A percentile compares a stretch with the other conserved stretches of the same genome.
Evolutionary conservation across 345 rosid genomes (phyloP).

Genomic region (Brassica juncea): DNA sequence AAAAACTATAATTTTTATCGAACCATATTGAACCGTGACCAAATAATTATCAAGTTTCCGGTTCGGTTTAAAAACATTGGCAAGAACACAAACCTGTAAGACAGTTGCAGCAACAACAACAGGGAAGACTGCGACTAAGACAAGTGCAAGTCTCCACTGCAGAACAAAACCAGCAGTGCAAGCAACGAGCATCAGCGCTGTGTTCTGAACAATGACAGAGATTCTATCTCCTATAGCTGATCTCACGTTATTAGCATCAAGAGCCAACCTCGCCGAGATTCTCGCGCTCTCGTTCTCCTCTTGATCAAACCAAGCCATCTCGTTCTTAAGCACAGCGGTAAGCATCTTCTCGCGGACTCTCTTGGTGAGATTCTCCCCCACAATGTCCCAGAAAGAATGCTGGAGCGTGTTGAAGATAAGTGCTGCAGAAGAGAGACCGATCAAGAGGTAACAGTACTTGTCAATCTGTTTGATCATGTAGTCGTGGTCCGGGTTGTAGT

Average conservation of each 20-base stretch:
- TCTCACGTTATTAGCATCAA: slow-evolving; percentile 1
- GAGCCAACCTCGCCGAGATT: not conserved
- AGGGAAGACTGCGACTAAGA: not conserved
- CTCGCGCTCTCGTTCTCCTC: not conserved
- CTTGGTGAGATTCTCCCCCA: not conserved
- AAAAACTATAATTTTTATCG: no score
- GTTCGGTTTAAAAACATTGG: not conserved
- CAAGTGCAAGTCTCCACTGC: not conserved
- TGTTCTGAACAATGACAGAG: not conserved
- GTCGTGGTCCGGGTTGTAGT: not conserved
- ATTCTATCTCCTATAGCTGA: not conserved
- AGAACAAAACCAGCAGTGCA: not conserved
- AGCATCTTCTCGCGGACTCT: not conserved
- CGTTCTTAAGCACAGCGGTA: not conserved
- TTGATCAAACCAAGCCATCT: slow-evolving; percentile 3
- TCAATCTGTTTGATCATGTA: not conserved
- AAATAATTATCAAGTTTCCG: not conserved
- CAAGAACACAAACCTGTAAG: not conserved
- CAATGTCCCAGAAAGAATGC: not conserved
- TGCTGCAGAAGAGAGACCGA: not conserved
- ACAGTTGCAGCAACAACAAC: not conserved
- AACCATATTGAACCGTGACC: no score
- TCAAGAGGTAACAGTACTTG: not conserved
- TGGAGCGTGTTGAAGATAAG: not conserved
- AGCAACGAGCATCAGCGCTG: not conserved